phyloP scores from a whole-genome alignment of 257 asterid genomes.

The Salvia miltiorrhiza region DNA sequence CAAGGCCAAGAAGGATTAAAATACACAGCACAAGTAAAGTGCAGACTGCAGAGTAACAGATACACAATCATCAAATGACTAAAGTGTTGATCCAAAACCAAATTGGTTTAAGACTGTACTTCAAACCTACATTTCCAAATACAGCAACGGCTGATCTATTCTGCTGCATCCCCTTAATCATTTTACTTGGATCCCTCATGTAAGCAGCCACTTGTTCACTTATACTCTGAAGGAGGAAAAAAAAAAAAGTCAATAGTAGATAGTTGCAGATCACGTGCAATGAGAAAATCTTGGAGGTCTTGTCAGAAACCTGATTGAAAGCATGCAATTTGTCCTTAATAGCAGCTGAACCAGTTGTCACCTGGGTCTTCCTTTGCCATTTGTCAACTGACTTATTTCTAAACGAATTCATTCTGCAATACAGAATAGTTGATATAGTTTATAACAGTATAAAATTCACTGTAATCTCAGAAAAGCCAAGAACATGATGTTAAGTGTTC shows the following conservation, averaged over 20 bases:
- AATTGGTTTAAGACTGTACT: background rate
- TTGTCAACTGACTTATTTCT: slow-evolving; percentile 87
- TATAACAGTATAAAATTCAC: background rate
- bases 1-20: slow-evolving; percentile 18
- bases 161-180: slow-evolving; percentile 93
- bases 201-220: slow-evolving; percentile 87
- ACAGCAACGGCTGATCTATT: slow-evolving; percentile 65
- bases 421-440: slow-evolving; percentile 7
- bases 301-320: slow-evolving; percentile 76
- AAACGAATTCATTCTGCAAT: slow-evolving; percentile 67
- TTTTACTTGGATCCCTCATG: slow-evolving; percentile 97
- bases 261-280: slow-evolving; percentile 9
- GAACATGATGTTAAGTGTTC: background rate
- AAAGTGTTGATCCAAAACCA: background rate
- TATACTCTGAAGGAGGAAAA: slow-evolving; percentile 52
- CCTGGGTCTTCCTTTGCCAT: slow-evolving; percentile 97
- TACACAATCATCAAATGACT: background rate
- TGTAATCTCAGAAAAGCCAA: background rate
- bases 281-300: slow-evolving; percentile 9
- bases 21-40: background rate
- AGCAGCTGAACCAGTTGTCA: slow-evolving; percentile 95
- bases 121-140: slow-evolving; percentile 79
- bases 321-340: slow-evolving; percentile 88
- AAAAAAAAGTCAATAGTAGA: slow-evolving; percentile 22
- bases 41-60: background rate